Evolutionary conservation across 192 early-diverging fungal species (phyloP).

Genomic region (Entomortierella beljakovae): DNA sequence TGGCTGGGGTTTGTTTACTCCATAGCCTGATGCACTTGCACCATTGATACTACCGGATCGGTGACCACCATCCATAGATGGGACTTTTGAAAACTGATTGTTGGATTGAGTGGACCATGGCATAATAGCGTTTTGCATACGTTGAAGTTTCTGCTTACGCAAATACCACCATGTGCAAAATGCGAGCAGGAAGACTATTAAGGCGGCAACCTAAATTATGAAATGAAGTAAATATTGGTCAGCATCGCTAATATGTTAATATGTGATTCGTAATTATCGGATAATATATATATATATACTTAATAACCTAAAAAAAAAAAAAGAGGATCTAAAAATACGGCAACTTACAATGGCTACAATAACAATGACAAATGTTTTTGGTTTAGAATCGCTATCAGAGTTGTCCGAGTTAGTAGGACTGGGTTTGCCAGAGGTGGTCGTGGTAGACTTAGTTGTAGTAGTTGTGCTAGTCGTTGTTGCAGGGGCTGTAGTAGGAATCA

Average conservation of each 20-base stretch:
- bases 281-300: no score
- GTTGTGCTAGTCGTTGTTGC: neutral
- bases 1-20: constrained; percentile 21
- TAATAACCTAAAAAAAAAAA: no score
- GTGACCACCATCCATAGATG: constrained; percentile 34
- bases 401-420: neutral
- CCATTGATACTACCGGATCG: neutral
- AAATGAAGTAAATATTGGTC: neutral
- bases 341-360: constrained; percentile 28
- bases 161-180: constrained; percentile 24
- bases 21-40: neutral
- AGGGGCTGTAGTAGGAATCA: constrained; percentile 1
- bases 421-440: neutral
- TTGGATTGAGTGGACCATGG: constrained; percentile 29
- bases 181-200: constrained; percentile 15
- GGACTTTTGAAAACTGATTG: constrained; percentile 32
- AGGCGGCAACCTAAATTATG: constrained; percentile 13
- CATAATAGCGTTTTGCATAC: constrained; percentile 44
- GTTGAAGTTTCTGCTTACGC: constrained; percentile 11
- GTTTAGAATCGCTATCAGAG: neutral
- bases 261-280: no score
- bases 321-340: no score
- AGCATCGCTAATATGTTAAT: no score
- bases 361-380: constrained; percentile 13
- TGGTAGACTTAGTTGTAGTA: neutral